These are phyloP conservation scores for Prunus fruticosa DNA, from an alignment of 306 rosid species.

Conservation along the genomic window DNA sequence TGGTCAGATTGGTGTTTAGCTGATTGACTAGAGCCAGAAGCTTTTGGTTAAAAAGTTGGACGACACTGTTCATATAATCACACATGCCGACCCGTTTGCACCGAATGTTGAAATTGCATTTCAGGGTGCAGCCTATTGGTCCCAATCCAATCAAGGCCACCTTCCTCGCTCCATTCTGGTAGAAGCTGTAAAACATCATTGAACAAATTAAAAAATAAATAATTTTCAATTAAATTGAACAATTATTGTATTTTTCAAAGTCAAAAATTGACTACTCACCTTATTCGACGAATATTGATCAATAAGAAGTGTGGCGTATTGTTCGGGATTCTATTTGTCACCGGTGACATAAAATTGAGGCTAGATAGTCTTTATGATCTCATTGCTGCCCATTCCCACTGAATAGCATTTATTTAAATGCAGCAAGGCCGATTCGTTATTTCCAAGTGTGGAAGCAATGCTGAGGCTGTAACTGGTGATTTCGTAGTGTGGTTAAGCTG, in stretches of 20 bases:
- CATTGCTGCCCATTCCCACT: conserved; percentile 55
- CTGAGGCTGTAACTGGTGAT: conserved; percentile 29
- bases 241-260: too few species aligned
- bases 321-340: conserved; percentile 18
- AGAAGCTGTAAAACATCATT: conserved; percentile 21
- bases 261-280: too few species aligned
- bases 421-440: conserved; percentile 1
- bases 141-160: conserved; percentile 34
- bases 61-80: conserved; percentile 28
- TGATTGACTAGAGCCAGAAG: conserved; percentile 31
- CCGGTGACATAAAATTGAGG: conserved; percentile 39
- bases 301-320: conserved; percentile 39
- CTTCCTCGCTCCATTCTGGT: conserved; percentile 48
- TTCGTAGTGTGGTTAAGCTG: conserved; percentile 23
- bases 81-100: conserved; percentile 32
- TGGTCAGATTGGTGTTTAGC: conserved; percentile 25
- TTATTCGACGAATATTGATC: conserved; percentile 20
- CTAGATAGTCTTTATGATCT: conserved; percentile 48
- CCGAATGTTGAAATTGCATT: conserved; percentile 20
- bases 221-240: too few species aligned
- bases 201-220: background rate
- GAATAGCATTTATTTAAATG: conserved; percentile 47
- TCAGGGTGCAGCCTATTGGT: conserved; percentile 51
- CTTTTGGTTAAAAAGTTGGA: conserved; percentile 29
- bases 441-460: conserved; percentile 21